A percentile compares a stretch with the other conserved stretches of the same genome.
These are phyloP conservation scores for Sarocladium oryzae DNA, from an alignment of 2,329 filamentous ascomycete species.

Conservation along the genomic window DNA sequence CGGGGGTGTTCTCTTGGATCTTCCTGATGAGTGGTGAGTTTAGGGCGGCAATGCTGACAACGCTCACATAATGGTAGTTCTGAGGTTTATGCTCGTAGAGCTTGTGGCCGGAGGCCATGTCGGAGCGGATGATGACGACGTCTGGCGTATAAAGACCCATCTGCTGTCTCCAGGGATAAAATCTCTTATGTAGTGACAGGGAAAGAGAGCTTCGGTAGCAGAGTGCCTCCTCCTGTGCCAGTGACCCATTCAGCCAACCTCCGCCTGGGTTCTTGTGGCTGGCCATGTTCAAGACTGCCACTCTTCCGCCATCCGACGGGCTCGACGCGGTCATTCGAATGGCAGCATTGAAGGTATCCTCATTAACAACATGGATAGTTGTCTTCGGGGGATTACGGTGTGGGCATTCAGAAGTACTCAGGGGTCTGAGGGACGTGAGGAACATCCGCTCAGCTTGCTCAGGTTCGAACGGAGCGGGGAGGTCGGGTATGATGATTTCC, in stretches of 20 bases:
- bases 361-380: slow-evolving; percentile 43
- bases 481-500: slow-evolving; percentile 36
- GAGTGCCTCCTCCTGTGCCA: slow-evolving; percentile 63
- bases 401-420: slow-evolving; percentile 38
- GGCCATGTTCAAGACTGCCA: slow-evolving; percentile 63
- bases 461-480: slow-evolving; percentile 32
- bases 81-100: slow-evolving; percentile 32
- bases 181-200: slow-evolving; percentile 36
- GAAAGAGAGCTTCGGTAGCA: slow-evolving; percentile 56
- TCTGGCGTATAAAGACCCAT: slow-evolving; percentile 53
- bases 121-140: slow-evolving; percentile 51
- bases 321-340: slow-evolving; percentile 29
- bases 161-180: slow-evolving; percentile 47
- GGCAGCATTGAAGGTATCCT: slow-evolving; percentile 53
- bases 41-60: slow-evolving; percentile 54
- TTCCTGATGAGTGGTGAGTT: slow-evolving; percentile 29
- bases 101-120: slow-evolving; percentile 36
- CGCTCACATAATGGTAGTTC: slow-evolving; percentile 46
- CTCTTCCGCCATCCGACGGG: slow-evolving; percentile 22
- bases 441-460: slow-evolving; percentile 31
- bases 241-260: slow-evolving; percentile 53
- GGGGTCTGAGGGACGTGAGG: slow-evolving; percentile 28
- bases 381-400: slow-evolving; percentile 20
- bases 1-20: slow-evolving; percentile 13
- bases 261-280: slow-evolving; percentile 53